Evolutionary conservation across 2,329 filamentous ascomycete genomes (phyloP), one percentile per base, ranked within the genome.

Genomic region (Cyanodermella asteris): DNA sequence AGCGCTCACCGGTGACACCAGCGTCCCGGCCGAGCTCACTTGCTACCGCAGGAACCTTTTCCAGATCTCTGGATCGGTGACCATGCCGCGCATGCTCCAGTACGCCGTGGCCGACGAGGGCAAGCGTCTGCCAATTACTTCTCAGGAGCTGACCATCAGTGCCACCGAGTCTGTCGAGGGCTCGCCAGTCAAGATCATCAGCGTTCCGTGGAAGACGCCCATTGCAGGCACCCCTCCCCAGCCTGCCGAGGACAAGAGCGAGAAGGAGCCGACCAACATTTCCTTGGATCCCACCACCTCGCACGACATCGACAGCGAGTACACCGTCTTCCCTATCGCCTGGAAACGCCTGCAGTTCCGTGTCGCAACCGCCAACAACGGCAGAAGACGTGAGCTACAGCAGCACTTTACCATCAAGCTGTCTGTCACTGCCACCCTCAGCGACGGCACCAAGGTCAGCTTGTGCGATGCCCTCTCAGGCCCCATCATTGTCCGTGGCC

Each of bases 191-290:
- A 84, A 90, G 38, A 71, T 94, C 33, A 93, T 94, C 34, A 87
- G 87, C 6, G 91, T 94, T 31, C 84, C 84, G 1, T 94, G 84
- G 84, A 94, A 94, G 56, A 93, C 82, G 2, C 82, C 81, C 2
- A 77, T 75, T 15, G 77, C 76, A 25, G 57, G 70, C 30, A 59
- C 51, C 32, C 65, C 72, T 32, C 55, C 54, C 2, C 56, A 56
- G 7, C 39, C 43, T 14, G 40, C 45, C 16, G 58, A 68, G 36
- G 62, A 69, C 34, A 72, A 71, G 43, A 53, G 57, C 1, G 84
- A 94, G 44, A 81, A 84, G 42, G 84, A 94, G 44, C 84, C 84
- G 5, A 67, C 75, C 1, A 64, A 78, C 1, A 70, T 91, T 30
- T 77, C 78, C 1, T 51, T 93, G 32, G 66, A 71, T 38, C 55